Evolutionary conservation across 768 basidiomycete species (phyloP).

Genomic region (Agaricus blazei): DNA sequence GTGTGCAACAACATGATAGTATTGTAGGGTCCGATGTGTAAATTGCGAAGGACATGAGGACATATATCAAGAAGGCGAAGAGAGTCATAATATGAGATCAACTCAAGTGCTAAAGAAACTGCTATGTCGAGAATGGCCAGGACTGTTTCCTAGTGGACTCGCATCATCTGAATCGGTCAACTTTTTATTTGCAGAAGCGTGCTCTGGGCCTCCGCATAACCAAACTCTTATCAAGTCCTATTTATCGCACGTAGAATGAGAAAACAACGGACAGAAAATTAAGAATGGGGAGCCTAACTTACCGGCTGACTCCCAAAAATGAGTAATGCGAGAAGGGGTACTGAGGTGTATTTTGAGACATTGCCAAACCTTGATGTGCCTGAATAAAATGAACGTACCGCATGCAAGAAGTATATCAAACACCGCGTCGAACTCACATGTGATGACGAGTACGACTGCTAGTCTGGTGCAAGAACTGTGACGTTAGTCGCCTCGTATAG

Average conservation of each 20-base stretch:
- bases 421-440: conserved; percentile 15
- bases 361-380: not conserved
- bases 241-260: too few relatives aligned
- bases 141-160: not conserved
- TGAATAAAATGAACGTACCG: conserved; percentile 1
- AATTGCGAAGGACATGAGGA: too few relatives aligned
- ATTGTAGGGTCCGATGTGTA: too few relatives aligned
- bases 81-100: too few relatives aligned
- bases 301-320: conserved; percentile 22
- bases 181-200: not conserved
- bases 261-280: not conserved
- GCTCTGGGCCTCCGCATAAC: not conserved
- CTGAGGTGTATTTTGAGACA: conserved; percentile 7
- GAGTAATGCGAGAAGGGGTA: conserved; percentile 19
- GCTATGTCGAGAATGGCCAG: not conserved
- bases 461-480: conserved; percentile 9
- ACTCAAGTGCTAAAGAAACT: too few relatives aligned
- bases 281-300: not conserved
- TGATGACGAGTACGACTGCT: conserved; percentile 18
- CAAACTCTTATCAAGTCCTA: conserved; percentile 5
- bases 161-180: not conserved
- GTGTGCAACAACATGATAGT: too few relatives aligned
- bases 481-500: not conserved
- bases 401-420: conserved; percentile 22
- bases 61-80: too few relatives aligned